phyloP scores from a whole-genome alignment of 305 asterid species.

The Fraxinus sp. region DNA sequence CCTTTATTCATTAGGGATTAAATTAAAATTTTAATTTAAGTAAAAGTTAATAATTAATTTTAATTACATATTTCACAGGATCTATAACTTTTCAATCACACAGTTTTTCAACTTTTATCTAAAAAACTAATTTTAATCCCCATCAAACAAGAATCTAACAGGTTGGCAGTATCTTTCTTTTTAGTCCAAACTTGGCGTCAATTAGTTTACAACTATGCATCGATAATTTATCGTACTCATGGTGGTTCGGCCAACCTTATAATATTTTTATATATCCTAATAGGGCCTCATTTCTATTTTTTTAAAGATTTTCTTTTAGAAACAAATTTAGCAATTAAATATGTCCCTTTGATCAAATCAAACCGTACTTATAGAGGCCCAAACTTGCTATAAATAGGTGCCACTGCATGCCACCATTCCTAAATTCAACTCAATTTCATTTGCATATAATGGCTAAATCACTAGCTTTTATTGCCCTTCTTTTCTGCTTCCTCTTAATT shows the following conservation, averaged over 20 bases:
- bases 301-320: not conserved
- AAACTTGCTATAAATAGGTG: not conserved
- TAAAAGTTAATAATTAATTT: too few species aligned
- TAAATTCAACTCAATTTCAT: not conserved
- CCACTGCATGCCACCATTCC: not conserved
- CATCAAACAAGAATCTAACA: too few species aligned
- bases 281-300: not conserved
- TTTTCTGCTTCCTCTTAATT: slow-evolving; percentile 43
- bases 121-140: too few species aligned
- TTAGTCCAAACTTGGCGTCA: too few species aligned
- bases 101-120: too few species aligned
- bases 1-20: too few species aligned
- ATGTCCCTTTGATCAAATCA: not conserved
- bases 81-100: too few species aligned
- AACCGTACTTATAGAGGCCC: not conserved
- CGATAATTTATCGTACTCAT: not conserved
- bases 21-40: too few species aligned
- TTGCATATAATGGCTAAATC: slow-evolving; percentile 23
- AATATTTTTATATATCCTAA: too few species aligned
- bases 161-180: too few species aligned
- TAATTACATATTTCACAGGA: too few species aligned
- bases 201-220: not conserved
- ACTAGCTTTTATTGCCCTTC: slow-evolving; percentile 27
- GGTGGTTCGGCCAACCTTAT: not conserved
- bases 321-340: not conserved